Evolutionary conservation across 768 basidiomycete genomes (phyloP), one percentile per base, ranked within the genome.

Genomic region (Galerina marginata): DNA sequence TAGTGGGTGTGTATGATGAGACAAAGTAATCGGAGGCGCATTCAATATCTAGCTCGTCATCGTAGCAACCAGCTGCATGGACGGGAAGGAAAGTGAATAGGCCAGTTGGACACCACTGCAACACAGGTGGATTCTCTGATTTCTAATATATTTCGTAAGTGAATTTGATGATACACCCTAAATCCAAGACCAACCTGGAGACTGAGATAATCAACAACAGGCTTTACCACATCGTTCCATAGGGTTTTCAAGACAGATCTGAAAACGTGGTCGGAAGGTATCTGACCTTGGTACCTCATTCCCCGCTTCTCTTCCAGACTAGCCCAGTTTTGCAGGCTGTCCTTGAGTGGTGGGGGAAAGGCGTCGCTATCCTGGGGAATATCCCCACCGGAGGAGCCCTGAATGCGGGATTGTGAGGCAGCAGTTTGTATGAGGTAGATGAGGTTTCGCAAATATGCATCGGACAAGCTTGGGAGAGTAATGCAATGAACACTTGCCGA

Each of bases 51-150:
- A 2, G 38, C 25, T 25, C 58, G 54, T 54, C 47, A 11, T 50
- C 42, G 40, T 77, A 79, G 9, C 67, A 65, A 3, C 74, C 71
- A 39, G 80, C 79, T 1, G 77, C 78, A 23, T 80, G 79, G 12
- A 80, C 67, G 5, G 79, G 79, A 43, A 80, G 55, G 23, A 74
- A 72, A 9, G 74, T 38, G 60, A 80, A 76, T 16, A 49, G 58
- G 6, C 72, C 71, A 16, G 73, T 69, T 12, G 68, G 67, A n/a
- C 29, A 29, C 29, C 29, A 29, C 3, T 29, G 29, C 29, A 29
- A 29, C 29, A 29, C 29, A 3, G 29, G 29, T 6, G 29, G 29
- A 6, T 6, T 29, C 6, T 29, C 29, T 6, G 29, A 29, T 6
- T 3, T 6, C 29, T 29, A 6, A 3, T 29, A 6, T 29, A 29